Percentiles rank a stretch among this genome's conserved stretches.
phyloP scores from a whole-genome alignment of 2,329 filamentous ascomycete genomes.

The Colletotrichum incanum region DNA sequence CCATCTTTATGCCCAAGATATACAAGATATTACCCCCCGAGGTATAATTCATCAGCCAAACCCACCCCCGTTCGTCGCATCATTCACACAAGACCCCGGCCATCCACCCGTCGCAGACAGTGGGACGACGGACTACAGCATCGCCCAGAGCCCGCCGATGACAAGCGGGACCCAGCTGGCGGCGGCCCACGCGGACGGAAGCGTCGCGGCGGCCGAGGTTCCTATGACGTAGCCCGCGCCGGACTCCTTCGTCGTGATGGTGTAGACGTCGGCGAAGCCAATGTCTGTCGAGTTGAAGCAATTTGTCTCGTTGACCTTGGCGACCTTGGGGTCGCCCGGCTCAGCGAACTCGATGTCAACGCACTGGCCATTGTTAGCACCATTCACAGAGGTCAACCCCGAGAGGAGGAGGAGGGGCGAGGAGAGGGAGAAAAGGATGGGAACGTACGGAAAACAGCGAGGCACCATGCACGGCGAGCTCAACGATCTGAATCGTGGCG shows the following conservation, averaged over 20 bases:
- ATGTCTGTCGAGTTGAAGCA: constrained; percentile 91
- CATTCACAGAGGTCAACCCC: neutral
- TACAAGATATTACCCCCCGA: constrained; percentile 21
- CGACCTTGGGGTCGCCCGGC: constrained; percentile 76
- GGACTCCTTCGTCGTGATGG: constrained; percentile 67
- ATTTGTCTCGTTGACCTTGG: constrained; percentile 83
- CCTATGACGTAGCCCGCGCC: constrained; percentile 46
- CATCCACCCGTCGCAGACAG: neutral
- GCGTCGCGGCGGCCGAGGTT: constrained; percentile 48
- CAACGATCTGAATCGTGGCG: constrained; percentile 91
- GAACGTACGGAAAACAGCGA: constrained; percentile 82
- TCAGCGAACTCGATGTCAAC: constrained; percentile 95
- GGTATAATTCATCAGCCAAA: constrained; percentile 35
- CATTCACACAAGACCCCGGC: neutral
- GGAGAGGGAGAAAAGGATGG: neutral
- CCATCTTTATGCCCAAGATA: constrained; percentile 43
- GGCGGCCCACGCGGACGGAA: constrained; percentile 37
- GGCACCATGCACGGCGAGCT: constrained; percentile 87
- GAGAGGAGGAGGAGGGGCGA: neutral
- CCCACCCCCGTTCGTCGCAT: neutral
- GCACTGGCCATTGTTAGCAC: constrained; percentile 70
- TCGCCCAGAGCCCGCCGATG: constrained; percentile 56
- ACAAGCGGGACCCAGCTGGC: constrained; percentile 61
- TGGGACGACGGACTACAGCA: constrained; percentile 51
- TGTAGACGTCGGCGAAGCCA: constrained; percentile 84